Base-by-base conservation (phyloP, 441 rosid genomes). In the Syzygium malaccense region DNA sequence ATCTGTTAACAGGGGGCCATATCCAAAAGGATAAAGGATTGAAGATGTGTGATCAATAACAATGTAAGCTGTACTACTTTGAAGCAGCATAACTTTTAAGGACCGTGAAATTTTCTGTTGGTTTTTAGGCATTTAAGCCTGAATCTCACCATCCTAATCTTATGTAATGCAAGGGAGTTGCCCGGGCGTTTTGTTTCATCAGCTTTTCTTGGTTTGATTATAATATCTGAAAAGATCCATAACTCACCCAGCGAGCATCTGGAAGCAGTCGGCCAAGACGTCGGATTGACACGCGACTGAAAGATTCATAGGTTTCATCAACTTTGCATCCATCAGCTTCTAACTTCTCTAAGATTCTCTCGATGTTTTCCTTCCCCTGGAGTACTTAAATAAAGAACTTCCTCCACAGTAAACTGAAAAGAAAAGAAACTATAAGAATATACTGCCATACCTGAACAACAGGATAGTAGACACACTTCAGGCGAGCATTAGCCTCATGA, bases 191-290 rank as follows among this genome's bases (percentile, higher is more conserved):
- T 75, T 41, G 53, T 41, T 75, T 75, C 83, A 23, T 75, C n/a
- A 41, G 51, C 83, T 41, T 41, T 75, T 41, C 83, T 23, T 75
- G 41, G 41, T 23, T 15, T 58, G 25, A 37, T 66, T 64, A 51
- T 86, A 58, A 45, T 3, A 49, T 53, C 45, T 1, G 23, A 64
- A 66, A 51, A 32, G 87, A 32, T 19, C 78, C 20, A 68, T 11
- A 88, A 91, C 96, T 92, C 88, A 95, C 99, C 97, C 98, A 95
- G 86, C 93, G 94, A 91, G 96, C 95, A 94, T 94, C 96, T 68
- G 99, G 99, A 89, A 97, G 95, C 88, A 97, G 91, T 88, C 98
- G 98, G 85, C 98, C 99, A 55, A 96, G 98, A 84, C 97, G 91
- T 85, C 96, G 91, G 64, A 96, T 87, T 55, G 98, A 95, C 68